Percentiles rank a stretch among this genome's conserved stretches.
phyloP scores from a whole-genome alignment of 768 basidiomycete genomes.

The Xerocomellus chrysenteron region DNA sequence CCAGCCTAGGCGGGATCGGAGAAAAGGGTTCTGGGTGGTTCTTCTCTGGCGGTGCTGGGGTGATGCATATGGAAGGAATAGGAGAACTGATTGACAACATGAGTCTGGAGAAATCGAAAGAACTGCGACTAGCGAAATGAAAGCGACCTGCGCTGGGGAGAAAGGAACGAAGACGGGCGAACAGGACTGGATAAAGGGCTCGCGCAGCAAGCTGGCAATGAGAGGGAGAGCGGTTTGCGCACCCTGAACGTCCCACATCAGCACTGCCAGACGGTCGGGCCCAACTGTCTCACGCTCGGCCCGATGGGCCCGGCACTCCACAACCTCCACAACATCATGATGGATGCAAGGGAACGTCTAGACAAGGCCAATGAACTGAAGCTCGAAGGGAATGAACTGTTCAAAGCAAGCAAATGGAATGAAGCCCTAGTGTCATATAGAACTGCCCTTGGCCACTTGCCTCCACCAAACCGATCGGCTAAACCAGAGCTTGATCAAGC shows the following conservation, averaged over 20 bases:
- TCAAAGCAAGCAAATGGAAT: slow-evolving; percentile 63
- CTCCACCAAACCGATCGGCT: slow-evolving; percentile 39
- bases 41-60: slow-evolving; percentile 60
- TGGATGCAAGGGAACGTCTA: slow-evolving; percentile 41
- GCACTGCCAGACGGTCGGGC: too few relatives aligned
- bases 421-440: slow-evolving; percentile 72
- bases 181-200: not conserved
- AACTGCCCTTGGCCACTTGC: slow-evolving; percentile 65
- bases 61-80: slow-evolving; percentile 70
- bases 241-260: too few relatives aligned
- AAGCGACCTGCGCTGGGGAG: slow-evolving; percentile 55
- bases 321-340: not conserved
- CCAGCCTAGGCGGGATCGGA: slow-evolving; percentile 46
- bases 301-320: not conserved
- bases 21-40: slow-evolving; percentile 55
- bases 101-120: slow-evolving; percentile 21
- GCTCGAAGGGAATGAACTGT: slow-evolving; percentile 70
- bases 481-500: slow-evolving; percentile 17
- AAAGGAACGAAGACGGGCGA: slow-evolving; percentile 18
- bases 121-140: slow-evolving; percentile 1
- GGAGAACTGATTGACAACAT: slow-evolving; percentile 44
- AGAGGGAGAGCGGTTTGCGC: not conserved
- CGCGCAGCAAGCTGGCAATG: slow-evolving; percentile 13
- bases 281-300: not conserved
- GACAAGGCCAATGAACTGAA: slow-evolving; percentile 63